Percentiles rank a stretch among this genome's conserved stretches.
Evolutionary conservation across 805 yeast genomes (phyloP).

Genomic region (Debaryomyces hansenii): DNA sequence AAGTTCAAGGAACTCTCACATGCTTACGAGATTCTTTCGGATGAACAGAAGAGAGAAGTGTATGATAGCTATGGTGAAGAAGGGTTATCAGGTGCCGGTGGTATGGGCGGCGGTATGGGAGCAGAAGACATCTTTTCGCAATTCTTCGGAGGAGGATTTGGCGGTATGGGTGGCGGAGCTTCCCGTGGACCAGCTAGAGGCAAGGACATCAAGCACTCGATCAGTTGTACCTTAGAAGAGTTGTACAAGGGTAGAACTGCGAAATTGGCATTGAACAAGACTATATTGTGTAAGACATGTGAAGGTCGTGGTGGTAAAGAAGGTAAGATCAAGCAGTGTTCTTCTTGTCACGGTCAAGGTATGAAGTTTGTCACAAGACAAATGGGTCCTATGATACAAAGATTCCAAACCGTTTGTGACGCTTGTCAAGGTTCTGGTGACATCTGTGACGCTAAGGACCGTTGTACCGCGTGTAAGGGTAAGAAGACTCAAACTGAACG

Average conservation of each 20-base stretch:
- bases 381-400: slow-evolving; percentile 99
- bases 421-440: slow-evolving; percentile 92
- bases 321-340: slow-evolving; percentile 84
- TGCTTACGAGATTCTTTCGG: slow-evolving; percentile 87
- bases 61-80: slow-evolving; percentile 93
- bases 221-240: slow-evolving; percentile 86
- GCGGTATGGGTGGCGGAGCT: slow-evolving; percentile 58
- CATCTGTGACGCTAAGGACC: slow-evolving; percentile 79
- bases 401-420: slow-evolving; percentile 94
- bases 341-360: slow-evolving; percentile 90
- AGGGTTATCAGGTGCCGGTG: slow-evolving; percentile 77
- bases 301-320: slow-evolving; percentile 96
- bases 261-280: slow-evolving; percentile 90
- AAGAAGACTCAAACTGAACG: slow-evolving; percentile 84
- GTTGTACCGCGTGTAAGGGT: slow-evolving; percentile 86
- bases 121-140: slow-evolving; percentile 77
- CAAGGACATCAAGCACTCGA: slow-evolving; percentile 86
- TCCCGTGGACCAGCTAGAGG: slow-evolving; percentile 86
- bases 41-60: slow-evolving; percentile 80
- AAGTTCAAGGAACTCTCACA: slow-evolving; percentile 88
- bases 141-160: slow-evolving; percentile 71
- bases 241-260: slow-evolving; percentile 91
- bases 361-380: slow-evolving; percentile 89
- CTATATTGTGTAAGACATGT: slow-evolving; percentile 83
- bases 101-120: slow-evolving; percentile 64